These are phyloP conservation scores for Mortierella sp. DNA, from an alignment of 371 early-diverging fungal species.

Conservation along the genomic window DNA sequence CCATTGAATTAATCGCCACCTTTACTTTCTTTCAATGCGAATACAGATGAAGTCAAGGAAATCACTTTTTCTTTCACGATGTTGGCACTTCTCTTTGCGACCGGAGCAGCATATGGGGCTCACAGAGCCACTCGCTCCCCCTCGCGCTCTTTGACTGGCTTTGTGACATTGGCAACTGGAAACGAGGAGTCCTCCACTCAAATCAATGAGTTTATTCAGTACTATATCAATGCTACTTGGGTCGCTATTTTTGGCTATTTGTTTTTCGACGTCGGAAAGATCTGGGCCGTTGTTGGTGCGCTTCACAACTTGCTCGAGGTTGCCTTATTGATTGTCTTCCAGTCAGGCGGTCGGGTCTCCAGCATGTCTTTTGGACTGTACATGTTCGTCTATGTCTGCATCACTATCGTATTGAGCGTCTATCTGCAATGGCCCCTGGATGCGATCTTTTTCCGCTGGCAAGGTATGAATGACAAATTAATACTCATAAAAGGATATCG, in stretches of 20 bases:
- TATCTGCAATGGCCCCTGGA: conserved; percentile 63
- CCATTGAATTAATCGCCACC: background rate
- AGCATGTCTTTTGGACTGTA: conserved; percentile 51
- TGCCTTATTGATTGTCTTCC: conserved; percentile 44
- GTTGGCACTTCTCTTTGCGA: conserved; percentile 35
- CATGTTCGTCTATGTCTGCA: conserved; percentile 55
- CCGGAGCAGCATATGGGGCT: conserved; percentile 28
- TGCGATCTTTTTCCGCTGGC: conserved; percentile 66
- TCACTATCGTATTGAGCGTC: conserved; percentile 54
- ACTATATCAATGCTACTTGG: conserved; percentile 59
- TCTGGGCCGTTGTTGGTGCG: conserved; percentile 65
- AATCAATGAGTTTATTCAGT: conserved; percentile 55
- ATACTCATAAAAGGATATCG: background rate
- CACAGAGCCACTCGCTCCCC: conserved; percentile 30
- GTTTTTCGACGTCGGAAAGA: conserved; percentile 62
- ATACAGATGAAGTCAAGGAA: conserved; percentile 38
- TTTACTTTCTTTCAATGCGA: too few species aligned
- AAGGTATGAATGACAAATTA: conserved; percentile 37
- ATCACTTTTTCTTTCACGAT: conserved; percentile 37
- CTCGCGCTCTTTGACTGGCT: conserved; percentile 49
- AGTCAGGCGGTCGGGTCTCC: conserved; percentile 53
- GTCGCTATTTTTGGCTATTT: conserved; percentile 56
- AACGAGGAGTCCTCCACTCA: conserved; percentile 45
- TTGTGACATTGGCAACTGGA: conserved; percentile 34
- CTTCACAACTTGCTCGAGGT: conserved; percentile 65